Evolutionary conservation across 495 filamentous ascomycete species (phyloP).

Genomic region (Neurospora africana): DNA sequence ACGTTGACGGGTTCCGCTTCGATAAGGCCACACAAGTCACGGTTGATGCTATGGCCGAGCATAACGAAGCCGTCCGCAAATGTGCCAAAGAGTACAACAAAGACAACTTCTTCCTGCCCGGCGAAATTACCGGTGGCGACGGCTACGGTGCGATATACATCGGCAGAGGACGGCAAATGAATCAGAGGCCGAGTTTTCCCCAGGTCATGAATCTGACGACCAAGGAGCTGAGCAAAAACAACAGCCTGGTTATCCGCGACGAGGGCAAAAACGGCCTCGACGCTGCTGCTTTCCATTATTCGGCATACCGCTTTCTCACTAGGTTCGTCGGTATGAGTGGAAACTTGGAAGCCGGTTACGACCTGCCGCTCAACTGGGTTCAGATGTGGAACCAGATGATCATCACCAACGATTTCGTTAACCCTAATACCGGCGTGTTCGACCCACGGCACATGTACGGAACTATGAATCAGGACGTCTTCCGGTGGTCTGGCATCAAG

Average conservation of each 20-base stretch:
- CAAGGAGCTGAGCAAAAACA: slow-evolving; percentile 35
- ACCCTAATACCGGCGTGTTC: slow-evolving; percentile 55
- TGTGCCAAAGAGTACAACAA: slow-evolving; percentile 50
- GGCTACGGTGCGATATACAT: slow-evolving; percentile 55
- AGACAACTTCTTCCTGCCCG: slow-evolving; percentile 54
- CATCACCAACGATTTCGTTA: slow-evolving; percentile 52
- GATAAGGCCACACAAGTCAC: slow-evolving; percentile 58
- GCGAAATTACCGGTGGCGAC: slow-evolving; percentile 56
- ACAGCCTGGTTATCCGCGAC: slow-evolving; percentile 31
- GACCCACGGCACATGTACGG: slow-evolving; percentile 65
- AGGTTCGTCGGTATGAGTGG: slow-evolving; percentile 58
- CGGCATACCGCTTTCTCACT: slow-evolving; percentile 56
- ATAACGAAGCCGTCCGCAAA: slow-evolving; percentile 39
- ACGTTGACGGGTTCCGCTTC: slow-evolving; percentile 59
- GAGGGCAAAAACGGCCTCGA: slow-evolving; percentile 46
- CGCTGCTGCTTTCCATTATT: slow-evolving; percentile 61
- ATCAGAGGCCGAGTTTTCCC: slow-evolving; percentile 38
- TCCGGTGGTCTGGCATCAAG: slow-evolving; percentile 57
- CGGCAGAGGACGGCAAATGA: slow-evolving; percentile 47
- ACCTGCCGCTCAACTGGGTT: slow-evolving; percentile 50
- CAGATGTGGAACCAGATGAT: slow-evolving; percentile 53
- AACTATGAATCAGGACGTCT: slow-evolving; percentile 61
- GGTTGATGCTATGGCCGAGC: slow-evolving; percentile 51
- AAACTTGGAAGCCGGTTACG: slow-evolving; percentile 47
- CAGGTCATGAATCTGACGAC: slow-evolving; percentile 33